Evolutionary conservation across 495 filamentous ascomycete genomes (phyloP).

Genomic region (Tuber aestivum): DNA sequence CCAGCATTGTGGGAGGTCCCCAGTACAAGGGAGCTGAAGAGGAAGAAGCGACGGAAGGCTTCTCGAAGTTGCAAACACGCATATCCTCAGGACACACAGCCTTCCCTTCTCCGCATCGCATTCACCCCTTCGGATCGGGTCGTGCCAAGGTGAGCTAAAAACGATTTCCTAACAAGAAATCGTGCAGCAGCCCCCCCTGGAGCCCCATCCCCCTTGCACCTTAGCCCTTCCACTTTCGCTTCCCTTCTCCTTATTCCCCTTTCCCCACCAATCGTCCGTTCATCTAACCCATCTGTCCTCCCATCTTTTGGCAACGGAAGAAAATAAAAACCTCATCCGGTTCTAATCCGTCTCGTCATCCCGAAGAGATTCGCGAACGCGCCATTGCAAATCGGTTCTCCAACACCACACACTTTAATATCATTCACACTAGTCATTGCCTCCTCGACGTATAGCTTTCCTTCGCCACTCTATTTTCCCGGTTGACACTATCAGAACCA

Average conservation of each 20-base stretch:
- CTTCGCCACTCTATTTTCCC: conserved; percentile 5
- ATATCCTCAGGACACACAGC: conserved; percentile 4
- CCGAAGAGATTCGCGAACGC: neutral
- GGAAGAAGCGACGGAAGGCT: conserved; percentile 20
- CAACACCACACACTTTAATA: neutral
- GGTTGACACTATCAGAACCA: conserved; percentile 25
- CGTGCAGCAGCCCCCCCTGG: conserved; percentile 30
- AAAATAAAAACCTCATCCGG: neutral
- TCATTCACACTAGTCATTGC: neutral
- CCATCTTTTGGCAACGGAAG: neutral
- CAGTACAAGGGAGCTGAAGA: conserved; percentile 17
- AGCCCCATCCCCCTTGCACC: conserved; percentile 29
- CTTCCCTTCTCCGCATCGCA: conserved; percentile 24
- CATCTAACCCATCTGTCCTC: conserved; percentile 22
- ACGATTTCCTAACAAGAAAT: conserved; percentile 31
- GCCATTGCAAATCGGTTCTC: neutral
- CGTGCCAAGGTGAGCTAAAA: conserved; percentile 25
- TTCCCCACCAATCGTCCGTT: conserved; percentile 25
- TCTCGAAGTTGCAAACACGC: conserved; percentile 31
- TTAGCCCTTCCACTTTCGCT: conserved; percentile 30
- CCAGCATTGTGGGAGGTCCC: conserved; percentile 27
- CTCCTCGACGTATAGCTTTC: conserved; percentile 1
- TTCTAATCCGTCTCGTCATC: neutral
- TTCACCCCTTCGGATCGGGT: conserved; percentile 29
- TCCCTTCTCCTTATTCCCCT: conserved; percentile 21